Evolutionary conservation across 495 filamentous ascomycete genomes (phyloP), one percentile per base, ranked within the genome.

Genomic region (Paragyromitra xinjiangensis): DNA sequence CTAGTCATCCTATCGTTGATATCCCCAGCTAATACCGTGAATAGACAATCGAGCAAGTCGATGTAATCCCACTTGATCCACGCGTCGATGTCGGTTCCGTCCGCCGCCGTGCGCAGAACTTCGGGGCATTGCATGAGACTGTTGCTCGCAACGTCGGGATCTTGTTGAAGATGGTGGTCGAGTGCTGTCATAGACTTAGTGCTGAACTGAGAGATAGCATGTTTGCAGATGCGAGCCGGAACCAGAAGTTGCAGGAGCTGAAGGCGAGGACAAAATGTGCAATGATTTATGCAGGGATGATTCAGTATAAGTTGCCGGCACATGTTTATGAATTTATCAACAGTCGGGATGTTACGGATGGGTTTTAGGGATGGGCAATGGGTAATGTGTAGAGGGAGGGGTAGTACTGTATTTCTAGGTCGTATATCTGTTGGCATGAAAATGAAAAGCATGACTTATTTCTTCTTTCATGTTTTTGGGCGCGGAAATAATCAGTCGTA

Each of bases 261-360:
- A 88, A 91, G 83, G 88, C 90, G 79, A 92, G 90, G 81, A 93
- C 91, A 63, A 91, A 92, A 81, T 95, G 97, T 84, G 83, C 97
- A 69, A 96, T 95, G 87, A 90, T 96, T 44, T 99, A 97, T 85
- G 95, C 95, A 14, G 94, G 95, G 37, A 90, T 97, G 87, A 89
- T 99, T 80, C 91, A 93, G 82, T 99, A 97, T 84, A 90, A 94
- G 78, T 88, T 90, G 9, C 88, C 89, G 34, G 86, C 88, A 79
- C 59, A 82, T 73, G 80, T 83, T 51, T 83, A 83, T 79, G 78
- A 78, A 39, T 83, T 82, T 77, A 82, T 83, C 70, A 81, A 81
- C 51, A 77, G 72, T 71, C 70, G 79, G 19, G 80, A 81, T 66
- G 64, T 80, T 45, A 65, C 75, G 29, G 75, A 80, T 40, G 78